Evolutionary conservation across 306 rosid genomes (phyloP), one percentile per base, ranked within the genome.

Genomic region (Arachis hypogaea): DNA sequence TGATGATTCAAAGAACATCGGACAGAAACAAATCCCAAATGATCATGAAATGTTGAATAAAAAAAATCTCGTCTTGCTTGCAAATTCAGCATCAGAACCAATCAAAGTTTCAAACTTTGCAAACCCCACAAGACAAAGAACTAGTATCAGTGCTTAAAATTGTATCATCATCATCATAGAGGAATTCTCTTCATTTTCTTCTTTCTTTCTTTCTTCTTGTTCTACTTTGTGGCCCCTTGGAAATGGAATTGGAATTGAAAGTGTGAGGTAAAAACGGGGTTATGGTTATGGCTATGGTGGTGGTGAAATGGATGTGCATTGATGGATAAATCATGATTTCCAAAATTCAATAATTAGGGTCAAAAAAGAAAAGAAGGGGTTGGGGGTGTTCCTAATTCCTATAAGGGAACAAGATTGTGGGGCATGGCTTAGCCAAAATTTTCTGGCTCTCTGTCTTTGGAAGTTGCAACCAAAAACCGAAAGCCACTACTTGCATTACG

Each of bases 341-440:
- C 38, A 33, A 33, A 33, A 33, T 2, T 33, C 38, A 33, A 33
- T 2, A 33, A 33, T 33, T 33, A 33, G 38, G 38, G 38, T 33
- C 38, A 33, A 33, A 33, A 33, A 33, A 33, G 38, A 33, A 33
- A 33, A 33, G 38, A 68, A 77, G 68, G 46, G 46, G 46, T 6
- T 43, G 7, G 46, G 46, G 63, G 69, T 33, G 38, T 33, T 33
- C 38, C 38, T 33, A 33, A 33, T 33, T 60, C 77, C 68, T 70
- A 82, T 72, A 56, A 68, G 73, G 30, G 44, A 72, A 71, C 72
- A 66, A 79, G 54, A n/a, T 75, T 86, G 87, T 87, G 91, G 88
- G 91, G 81, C 82, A 86, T 70, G 79, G 61, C 80, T 81, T 77
- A 80, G 87, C 90, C 83, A 82, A 59, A 88, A 77, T 72, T 84